Conservation (phyloP, 108 stramenopile genomes). For the Discostella stelligeroides region DNA sequence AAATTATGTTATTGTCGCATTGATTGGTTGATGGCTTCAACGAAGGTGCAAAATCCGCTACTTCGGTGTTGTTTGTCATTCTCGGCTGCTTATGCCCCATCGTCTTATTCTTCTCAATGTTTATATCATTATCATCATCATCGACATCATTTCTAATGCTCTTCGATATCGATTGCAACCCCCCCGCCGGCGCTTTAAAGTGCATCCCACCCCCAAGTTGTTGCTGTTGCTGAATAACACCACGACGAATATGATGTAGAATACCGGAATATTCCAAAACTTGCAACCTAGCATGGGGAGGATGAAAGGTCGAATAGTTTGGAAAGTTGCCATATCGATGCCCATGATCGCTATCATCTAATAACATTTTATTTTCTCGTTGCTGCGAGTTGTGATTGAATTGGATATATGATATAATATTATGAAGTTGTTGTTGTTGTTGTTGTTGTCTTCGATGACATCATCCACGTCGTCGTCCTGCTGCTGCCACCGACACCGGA, state of each 20-base stretch:
- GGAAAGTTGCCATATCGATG: conserved; percentile 58
- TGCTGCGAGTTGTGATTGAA: too few relatives aligned
- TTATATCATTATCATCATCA: background rate
- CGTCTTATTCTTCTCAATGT: background rate
- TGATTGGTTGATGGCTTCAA: background rate
- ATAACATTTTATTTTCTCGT: background rate
- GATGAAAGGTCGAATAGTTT: conserved; percentile 61
- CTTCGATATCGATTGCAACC: background rate
- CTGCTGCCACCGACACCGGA: too few relatives aligned
- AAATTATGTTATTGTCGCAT: conserved; percentile 11
- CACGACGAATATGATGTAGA: conserved; percentile 16
- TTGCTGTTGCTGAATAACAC: too few relatives aligned
- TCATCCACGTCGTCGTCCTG: too few relatives aligned
- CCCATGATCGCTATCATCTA: conserved; percentile 6
- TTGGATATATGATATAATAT: too few relatives aligned
- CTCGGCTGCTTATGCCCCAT: background rate
- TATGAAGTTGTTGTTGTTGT: too few relatives aligned
- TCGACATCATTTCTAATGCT: background rate
- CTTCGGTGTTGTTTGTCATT: background rate
- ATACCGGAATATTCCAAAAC: conserved; percentile 24
- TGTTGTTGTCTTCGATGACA: too few relatives aligned
- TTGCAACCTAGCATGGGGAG: conserved; percentile 40
- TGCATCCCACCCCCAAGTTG: too few relatives aligned
- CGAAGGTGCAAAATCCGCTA: background rate
- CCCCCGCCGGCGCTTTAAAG: background rate